Evolutionary conservation across 345 rosid species (phyloP), one percentile per base, ranked within the genome.

Genomic region (Eucalyptus curtisii): DNA sequence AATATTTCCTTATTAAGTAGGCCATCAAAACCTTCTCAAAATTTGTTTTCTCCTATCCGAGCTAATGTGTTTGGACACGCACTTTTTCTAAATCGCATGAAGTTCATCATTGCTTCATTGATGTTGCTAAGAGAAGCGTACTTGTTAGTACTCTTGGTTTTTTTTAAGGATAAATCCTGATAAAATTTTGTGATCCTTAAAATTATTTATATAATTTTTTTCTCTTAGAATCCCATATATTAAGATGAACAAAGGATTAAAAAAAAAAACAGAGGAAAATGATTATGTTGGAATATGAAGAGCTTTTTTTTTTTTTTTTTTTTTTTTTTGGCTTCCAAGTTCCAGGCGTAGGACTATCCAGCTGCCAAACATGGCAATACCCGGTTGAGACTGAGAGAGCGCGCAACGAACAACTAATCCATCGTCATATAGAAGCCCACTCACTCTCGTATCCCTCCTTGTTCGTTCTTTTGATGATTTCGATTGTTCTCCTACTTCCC

Each of bases 361-460:
- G 10, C 76, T 64, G 37, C 76, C 37, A 14, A 64, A n/a, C 76
- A n/a, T 14, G 37, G 76, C 76, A n/a, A 14, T 64, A 7, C 76
- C 76, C 37, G 76, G n/a, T 64, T n/a, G n/a, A n/a, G n/a, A n/a
- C n/a, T 14, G 76, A 64, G 71, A 64, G 76, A 7, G 76, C 76
- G 20, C 16, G 37, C 76, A 64, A 64, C 19, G 37, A 64, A 4
- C 76, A 64, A n/a, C 76, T 14, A 64, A 64, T n/a, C 76, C 76
- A 59, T 59, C 68, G n/a, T 25, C 68, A 27, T 59, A 59, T 14
- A 2, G 37, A 64, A 64, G 31, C 19, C 71, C 10, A n/a, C 37
- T 64, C 71, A 14, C 19, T 1, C 76, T n/a, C 37, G 19, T 37
- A 91, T 91, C 88, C 90, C 89, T 92, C 89, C 88, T 81, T 86